Evolutionary conservation across 108 stramenopile species (phyloP).

Genomic region (Pseudonitzschia multiseries): DNA sequence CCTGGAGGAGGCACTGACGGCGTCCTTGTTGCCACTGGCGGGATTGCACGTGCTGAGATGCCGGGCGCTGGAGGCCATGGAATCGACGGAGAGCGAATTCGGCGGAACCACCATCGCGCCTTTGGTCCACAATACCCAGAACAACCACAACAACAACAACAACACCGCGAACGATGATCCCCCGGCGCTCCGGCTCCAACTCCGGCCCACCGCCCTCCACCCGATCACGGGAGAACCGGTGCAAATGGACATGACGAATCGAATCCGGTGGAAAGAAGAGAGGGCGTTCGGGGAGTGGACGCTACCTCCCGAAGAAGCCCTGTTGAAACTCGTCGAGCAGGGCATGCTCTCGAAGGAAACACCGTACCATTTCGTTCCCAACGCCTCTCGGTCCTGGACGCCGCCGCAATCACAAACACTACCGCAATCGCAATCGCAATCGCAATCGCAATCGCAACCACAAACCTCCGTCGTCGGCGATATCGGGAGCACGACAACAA

Average conservation of each 20-base stretch:
- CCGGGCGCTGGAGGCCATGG: slow-evolving; percentile 36
- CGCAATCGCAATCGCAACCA: too few relatives aligned
- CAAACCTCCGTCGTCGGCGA: neutral
- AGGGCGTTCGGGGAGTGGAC: slow-evolving; percentile 48
- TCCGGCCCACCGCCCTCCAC: neutral
- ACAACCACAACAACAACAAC: neutral
- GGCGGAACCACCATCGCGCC: neutral
- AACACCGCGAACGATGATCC: neutral
- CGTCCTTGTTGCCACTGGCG: slow-evolving; percentile 57
- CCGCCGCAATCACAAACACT: too few relatives aligned
- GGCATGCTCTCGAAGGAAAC: slow-evolving; percentile 15
- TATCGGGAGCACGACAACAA: neutral
- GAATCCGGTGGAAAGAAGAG: slow-evolving; percentile 10
- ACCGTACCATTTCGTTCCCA: neutral
- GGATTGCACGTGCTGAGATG: slow-evolving; percentile 54
- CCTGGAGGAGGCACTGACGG: slow-evolving; percentile 66
- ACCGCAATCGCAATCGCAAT: too few relatives aligned
- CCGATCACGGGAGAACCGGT: slow-evolving; percentile 25
- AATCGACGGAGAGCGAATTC: neutral
- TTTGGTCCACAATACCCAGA: neutral
- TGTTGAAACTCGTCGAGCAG: slow-evolving; percentile 32
- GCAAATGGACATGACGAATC: slow-evolving; percentile 1
- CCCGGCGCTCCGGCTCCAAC: neutral
- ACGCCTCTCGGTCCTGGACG: neutral
- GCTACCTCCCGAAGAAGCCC: slow-evolving; percentile 58